Evolutionary conservation across 768 basidiomycete genomes (phyloP), one percentile per base, ranked within the genome.

Genomic region (Termitomyces sp.): DNA sequence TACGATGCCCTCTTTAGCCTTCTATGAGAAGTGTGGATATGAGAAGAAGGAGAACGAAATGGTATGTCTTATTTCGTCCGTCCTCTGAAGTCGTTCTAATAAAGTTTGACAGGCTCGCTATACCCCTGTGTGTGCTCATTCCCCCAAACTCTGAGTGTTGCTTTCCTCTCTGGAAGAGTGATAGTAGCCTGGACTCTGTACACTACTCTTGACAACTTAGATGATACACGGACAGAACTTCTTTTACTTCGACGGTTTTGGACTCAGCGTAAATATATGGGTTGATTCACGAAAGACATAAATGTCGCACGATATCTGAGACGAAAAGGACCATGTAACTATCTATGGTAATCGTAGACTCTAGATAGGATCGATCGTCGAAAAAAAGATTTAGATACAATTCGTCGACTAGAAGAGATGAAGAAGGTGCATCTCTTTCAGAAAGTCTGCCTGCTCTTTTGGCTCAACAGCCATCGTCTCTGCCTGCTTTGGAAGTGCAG

Each of bases 21-120:
- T 99, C 76, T 99, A 99, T 71, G 79, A 93, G 71, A 98, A 98
- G 73, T 99, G 96, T 69, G 96, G 96, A 22, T 97, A 76, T 66
- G 79, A 82, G 71, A 88, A 86, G 76, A 96, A 94, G 73, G 95
- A 95, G 72, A 86, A 82, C 65, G 92, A 97, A 72, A 98, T 98
- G 95, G 95, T 88, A 56, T 57, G 78, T 70, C 58, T 50, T 65
- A 38, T 16, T 16, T 43, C 14, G 11, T 20, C 20, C 43, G 57
- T 54, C n/a, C 3, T 36, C 7, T 24, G 18, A 26, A 26, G 10
- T 28, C 33, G 20, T n/a, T 26, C 32, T 51, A 9, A 55, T 26
- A 2, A 10, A 32, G 16, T 51, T 13, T 28, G n/a, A 14, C 58
- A 86, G 84, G 84, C 82, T 26, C 86, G 81, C 66, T 87, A 87